Evolutionary conservation across 1,284 basidiomycete species (phyloP), one percentile per base, ranked within the genome.

Genomic region (Sporisorium sorghi): DNA sequence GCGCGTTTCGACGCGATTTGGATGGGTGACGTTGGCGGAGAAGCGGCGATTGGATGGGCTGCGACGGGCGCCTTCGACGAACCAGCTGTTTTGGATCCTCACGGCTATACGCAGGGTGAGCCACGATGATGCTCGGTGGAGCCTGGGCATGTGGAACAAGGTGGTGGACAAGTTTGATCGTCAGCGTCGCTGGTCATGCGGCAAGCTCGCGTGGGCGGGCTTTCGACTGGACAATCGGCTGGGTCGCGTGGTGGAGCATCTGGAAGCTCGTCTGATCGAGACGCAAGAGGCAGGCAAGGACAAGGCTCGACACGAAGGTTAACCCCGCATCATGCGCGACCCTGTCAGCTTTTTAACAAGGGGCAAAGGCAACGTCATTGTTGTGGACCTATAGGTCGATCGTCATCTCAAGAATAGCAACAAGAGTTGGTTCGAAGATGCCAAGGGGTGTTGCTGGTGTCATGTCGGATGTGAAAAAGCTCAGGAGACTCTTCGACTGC

Each of bases 71-170:
- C 73, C 68, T 19, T 58, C 64, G 17, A 40, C 57, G 24, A 64
- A 76, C n/a, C 60, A 76, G 48, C 58, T 72, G 5, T 76, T 76
- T 32, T 76, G 62, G 62, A 53, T 72, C 23, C 47, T 76, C 6
- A 76, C 73, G 2, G 64, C 73, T 0, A 61, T 76, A 14, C 60
- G 73, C 2, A 54, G 73, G 43, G 64, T 72, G 12, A 72, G 69
- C 47, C 33, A 61, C 12, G 73, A 76, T 33, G 44, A 76, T 40
- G 55, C 73, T 0, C 11, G 17, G 2, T 76, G 73, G 73, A 66
- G 54, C 44, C 50, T 76, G 14, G 64, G 65, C 46, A 59, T 66
- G 58, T 76, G 73, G 73, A 26, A 57, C 12, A 61, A 54, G 32
- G 64, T 76, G 4, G 51, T 48, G 28, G 50, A 52, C 42, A 76